Conservation (phyloP, 2,329 filamentous ascomycete species). For the Diaporthe citriasiana region DNA sequence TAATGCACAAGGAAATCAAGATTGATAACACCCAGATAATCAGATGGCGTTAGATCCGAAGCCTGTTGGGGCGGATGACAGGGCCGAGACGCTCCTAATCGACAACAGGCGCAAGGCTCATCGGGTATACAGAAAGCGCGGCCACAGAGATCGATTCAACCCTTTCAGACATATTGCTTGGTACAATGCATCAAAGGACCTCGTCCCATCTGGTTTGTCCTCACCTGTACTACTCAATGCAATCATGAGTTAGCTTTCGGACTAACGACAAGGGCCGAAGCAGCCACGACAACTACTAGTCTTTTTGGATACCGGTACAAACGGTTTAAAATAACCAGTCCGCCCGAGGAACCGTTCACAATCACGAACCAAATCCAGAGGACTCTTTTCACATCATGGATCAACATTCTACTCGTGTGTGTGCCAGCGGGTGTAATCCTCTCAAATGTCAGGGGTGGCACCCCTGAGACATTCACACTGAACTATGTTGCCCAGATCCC, state of each 20-base stretch:
- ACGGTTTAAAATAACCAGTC: not conserved
- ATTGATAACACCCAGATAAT: too few species aligned
- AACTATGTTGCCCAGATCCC: slow-evolving; percentile 36
- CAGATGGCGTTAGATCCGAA: not conserved
- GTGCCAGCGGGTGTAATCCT: slow-evolving; percentile 27
- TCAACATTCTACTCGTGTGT: slow-evolving; percentile 22
- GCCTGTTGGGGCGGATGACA: too few species aligned
- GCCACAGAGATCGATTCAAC: slow-evolving; percentile 15
- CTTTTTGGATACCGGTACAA: slow-evolving; percentile 9
- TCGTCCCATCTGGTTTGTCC: not conserved
- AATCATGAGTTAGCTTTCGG: too few species aligned
- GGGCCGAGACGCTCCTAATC: not conserved
- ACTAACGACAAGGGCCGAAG: not conserved
- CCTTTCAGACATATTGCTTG: slow-evolving; percentile 36
- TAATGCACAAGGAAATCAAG: too few species aligned
- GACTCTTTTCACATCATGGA: slow-evolving; percentile 21
- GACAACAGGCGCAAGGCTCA: slow-evolving; percentile 32
- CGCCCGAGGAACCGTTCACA: slow-evolving; percentile 17
- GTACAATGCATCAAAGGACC: not conserved
- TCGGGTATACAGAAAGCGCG: not conserved
- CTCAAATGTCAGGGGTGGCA: not conserved
- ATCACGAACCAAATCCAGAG: slow-evolving; percentile 28
- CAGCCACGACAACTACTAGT: not conserved
- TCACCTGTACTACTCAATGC: too few species aligned
- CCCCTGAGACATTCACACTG: slow-evolving; percentile 16